These are phyloP conservation scores for Dictyostelium firmibasis DNA, from an alignment of 78 protist genomes.

Conservation along the genomic window DNA sequence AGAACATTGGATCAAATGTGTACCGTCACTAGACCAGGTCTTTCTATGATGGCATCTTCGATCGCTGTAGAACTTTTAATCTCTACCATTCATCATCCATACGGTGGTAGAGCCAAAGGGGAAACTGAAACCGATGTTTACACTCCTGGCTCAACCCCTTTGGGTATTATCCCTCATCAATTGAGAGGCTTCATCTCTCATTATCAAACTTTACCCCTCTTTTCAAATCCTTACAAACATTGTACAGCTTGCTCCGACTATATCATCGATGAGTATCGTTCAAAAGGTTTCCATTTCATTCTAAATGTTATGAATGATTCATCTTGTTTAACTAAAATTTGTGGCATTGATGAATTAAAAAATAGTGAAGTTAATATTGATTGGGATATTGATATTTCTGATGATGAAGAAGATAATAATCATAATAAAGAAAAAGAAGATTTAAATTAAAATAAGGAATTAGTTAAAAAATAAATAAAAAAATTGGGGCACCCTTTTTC, in stretches of 20 bases:
- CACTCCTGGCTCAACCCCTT: constrained; percentile 8
- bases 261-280: constrained; percentile 38
- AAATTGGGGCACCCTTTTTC: no score
- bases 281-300: constrained; percentile 46
- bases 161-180: constrained; percentile 89
- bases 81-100: constrained; percentile 92
- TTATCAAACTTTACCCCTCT: constrained; percentile 57
- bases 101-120: constrained; percentile 52
- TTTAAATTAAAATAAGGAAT: no score
- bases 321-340: neutral
- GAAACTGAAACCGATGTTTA: constrained; percentile 30
- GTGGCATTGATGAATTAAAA: constrained; percentile 51
- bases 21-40: constrained; percentile 98
- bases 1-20: constrained; percentile 99
- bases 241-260: constrained; percentile 96
- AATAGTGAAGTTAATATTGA: constrained; percentile 33
- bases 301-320: constrained; percentile 55
- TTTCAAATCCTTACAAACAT: constrained; percentile 76
- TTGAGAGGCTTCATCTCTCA: constrained; percentile 90
- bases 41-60: constrained; percentile 91
- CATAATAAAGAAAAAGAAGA: neutral
- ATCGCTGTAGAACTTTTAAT: constrained; percentile 94
- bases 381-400: neutral
- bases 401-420: neutral
- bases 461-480: no score